Conservation (phyloP, 2,329 filamentous ascomycete genomes). For the Phaeophleospora eucalypticola region DNA sequence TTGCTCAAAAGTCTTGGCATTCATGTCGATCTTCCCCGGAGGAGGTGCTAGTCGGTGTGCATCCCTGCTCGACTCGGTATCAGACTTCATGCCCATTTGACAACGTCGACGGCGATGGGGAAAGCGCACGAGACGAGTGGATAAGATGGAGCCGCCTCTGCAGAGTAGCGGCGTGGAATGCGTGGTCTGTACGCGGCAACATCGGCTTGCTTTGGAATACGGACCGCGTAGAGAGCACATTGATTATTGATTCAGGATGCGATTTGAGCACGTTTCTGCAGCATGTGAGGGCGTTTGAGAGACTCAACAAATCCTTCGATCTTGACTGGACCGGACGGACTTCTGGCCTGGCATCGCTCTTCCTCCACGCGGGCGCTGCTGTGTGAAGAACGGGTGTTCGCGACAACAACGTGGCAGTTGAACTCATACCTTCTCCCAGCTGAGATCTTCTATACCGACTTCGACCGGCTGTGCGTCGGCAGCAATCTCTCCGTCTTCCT, state of each 20-base stretch:
- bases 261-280: background rate
- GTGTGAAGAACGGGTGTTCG: background rate
- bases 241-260: no score
- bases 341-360: no score
- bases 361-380: no score
- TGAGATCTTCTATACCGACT: no score
- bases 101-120: no score
- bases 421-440: no score
- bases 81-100: background rate
- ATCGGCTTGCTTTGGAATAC: no score
- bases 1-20: background rate
- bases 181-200: background rate
- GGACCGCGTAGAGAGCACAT: no score
- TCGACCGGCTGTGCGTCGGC: no score
- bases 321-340: background rate
- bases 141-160: no score
- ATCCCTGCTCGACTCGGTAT: background rate
- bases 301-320: background rate
- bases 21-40: background rate
- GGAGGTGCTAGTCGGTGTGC: background rate
- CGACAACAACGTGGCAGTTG: background rate
- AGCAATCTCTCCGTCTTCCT: no score
- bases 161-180: background rate
- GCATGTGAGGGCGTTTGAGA: constrained; percentile 2
- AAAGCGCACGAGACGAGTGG: no score